Evolutionary conservation across 192 early-diverging fungal species (phyloP).

Genomic region (Pilobolus umbonatus): DNA sequence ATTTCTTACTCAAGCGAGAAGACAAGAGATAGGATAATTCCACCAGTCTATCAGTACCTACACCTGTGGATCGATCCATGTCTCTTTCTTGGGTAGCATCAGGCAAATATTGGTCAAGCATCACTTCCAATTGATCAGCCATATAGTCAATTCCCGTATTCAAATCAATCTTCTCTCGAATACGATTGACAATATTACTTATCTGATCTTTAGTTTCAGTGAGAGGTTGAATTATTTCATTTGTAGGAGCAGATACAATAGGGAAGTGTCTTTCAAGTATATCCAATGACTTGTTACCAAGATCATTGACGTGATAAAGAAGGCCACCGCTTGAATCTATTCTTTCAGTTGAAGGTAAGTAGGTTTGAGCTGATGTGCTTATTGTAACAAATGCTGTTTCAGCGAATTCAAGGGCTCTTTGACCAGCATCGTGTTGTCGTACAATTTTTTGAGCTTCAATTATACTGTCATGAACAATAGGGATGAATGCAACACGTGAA

Average conservation of each 20-base stretch:
- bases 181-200: background rate
- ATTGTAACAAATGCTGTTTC: conserved; percentile 14
- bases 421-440: conserved; percentile 11
- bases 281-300: conserved; percentile 19
- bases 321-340: background rate
- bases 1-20: background rate
- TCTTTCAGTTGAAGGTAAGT: background rate
- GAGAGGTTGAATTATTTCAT: conserved; percentile 7
- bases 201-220: background rate
- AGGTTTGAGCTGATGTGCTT: background rate
- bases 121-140: background rate
- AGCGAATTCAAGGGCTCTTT: conserved; percentile 12
- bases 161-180: background rate
- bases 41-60: background rate
- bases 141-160: conserved; percentile 1
- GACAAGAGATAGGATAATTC: background rate
- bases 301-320: conserved; percentile 12
- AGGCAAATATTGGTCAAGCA: conserved; percentile 10
- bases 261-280: conserved; percentile 17
- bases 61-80: background rate
- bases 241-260: conserved; percentile 14
- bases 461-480: conserved; percentile 21
- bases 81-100: background rate
- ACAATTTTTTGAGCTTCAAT: conserved; percentile 11
- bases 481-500: conserved; percentile 15